These are phyloP conservation scores for Pichia californica DNA, from an alignment of 805 yeast genomes.

Conservation along the genomic window DNA sequence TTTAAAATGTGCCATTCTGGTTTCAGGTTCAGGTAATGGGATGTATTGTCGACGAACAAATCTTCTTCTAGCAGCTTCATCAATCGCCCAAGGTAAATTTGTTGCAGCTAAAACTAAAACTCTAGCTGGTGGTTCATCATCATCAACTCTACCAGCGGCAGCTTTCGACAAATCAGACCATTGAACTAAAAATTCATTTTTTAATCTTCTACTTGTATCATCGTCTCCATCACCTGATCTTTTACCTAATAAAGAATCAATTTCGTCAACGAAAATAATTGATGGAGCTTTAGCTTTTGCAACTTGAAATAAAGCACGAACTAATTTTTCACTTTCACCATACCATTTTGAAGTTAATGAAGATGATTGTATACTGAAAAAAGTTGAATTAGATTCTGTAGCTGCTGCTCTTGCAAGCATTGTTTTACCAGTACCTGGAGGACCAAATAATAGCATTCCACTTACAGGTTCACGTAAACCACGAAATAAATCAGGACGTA, in stretches of 20 bases:
- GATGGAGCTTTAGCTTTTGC: conserved; percentile 87
- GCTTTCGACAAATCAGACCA: conserved; percentile 93
- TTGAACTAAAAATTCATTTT: conserved; percentile 88
- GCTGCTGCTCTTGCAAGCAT: conserved; percentile 98
- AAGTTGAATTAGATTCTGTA: conserved; percentile 87
- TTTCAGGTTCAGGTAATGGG: conserved; percentile 85
- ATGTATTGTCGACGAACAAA: conserved; percentile 89
- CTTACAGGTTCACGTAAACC: conserved; percentile 92
- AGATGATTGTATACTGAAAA: conserved; percentile 86
- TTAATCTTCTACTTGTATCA: conserved; percentile 83
- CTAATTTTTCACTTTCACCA: conserved; percentile 93
- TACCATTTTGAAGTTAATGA: conserved; percentile 80
- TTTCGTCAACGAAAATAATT: conserved; percentile 92
- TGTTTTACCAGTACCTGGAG: conserved; percentile 98
- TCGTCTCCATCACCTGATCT: conserved; percentile 66
- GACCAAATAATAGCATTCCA: conserved; percentile 95
- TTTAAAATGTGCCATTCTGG: conserved; percentile 63
- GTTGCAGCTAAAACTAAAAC: conserved; percentile 93
- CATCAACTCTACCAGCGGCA: conserved; percentile 56
- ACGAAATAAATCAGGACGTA: conserved; percentile 85
- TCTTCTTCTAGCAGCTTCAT: conserved; percentile 92
- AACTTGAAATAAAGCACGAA: conserved; percentile 76
- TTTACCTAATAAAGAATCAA: conserved; percentile 81
- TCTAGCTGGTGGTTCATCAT: conserved; percentile 49
- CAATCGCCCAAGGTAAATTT: conserved; percentile 94